Base-by-base conservation (phyloP, 352 stramenopile genomes). In the Pythium biforme region DNA sequence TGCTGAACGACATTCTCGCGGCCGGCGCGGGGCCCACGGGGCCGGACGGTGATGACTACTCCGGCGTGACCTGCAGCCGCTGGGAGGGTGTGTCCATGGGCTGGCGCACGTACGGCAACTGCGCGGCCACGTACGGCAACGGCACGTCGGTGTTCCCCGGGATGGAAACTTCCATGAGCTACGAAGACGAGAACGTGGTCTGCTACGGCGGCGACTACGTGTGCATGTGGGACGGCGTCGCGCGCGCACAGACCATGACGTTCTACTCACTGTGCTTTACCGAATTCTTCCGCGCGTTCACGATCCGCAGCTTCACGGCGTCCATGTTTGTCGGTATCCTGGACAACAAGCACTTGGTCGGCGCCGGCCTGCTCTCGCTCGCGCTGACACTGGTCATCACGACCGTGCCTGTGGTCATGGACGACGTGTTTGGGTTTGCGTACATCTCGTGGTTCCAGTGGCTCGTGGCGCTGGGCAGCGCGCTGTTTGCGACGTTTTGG, bases 271-370 rank as follows among this genome's bases (percentile, higher is more conserved):
- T 93, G 34, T 73, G 76, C 8, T 88, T 90, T 57, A 91, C 82
- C 20, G 81, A 93, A 39, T 78, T 93, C 34, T 62, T 93, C 41
- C 83, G 83, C 47, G 81, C 83, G 41, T 93, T 87, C 70, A 91
- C 81, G 59, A 72, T 93, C 22, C 81, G 83, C 11, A 86, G 77
- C 61, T 89, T 93, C 55, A 88, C 76, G 11, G 75, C 84, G 49
- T 71, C 78, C 3, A 74, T 91, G 54, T 88, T 84, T 46, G 49
- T 69, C 1, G 67, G 74, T 34, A 89, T 93, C 61, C 77, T 91
- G 40, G 58, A 66, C 22, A 93, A 93, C 69, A 79, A 76, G 54
- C 84, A 79, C 66, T 77, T 93, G 75, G 70, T 87, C 33, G 46
- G 74, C 12, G 83, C 83, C 5, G 77, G 73, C 0, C 63, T 66